Percentiles rank a stretch among this genome's conserved stretches.
These are phyloP conservation scores for Cryptococcus hybrid DNA, from an alignment of 1,284 basidiomycete genomes.

Conservation along the genomic window DNA sequence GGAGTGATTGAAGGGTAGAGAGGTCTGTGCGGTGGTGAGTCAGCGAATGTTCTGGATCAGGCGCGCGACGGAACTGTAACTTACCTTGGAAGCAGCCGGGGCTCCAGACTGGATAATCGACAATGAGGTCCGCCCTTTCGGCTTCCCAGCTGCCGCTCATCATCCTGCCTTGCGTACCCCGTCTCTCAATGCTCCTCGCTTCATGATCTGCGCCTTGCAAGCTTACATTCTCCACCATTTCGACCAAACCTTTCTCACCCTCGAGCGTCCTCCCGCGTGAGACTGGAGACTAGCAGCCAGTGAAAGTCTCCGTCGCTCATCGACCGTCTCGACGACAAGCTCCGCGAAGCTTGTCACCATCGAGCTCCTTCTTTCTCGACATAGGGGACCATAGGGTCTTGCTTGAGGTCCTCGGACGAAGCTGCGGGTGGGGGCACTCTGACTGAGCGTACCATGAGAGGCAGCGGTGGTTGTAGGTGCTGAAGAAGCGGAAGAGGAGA, in stretches of 20 bases:
- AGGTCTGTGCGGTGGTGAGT: conserved; percentile 23
- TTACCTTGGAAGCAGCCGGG: conserved; percentile 47
- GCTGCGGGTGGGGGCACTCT: conserved; percentile 6
- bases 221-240: conserved; percentile 20
- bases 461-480: not conserved
- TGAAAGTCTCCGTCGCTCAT: not conserved
- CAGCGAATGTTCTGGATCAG: not conserved
- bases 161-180: conserved; percentile 1
- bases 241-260: conserved; percentile 10
- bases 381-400: conserved; percentile 17
- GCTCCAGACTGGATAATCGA: conserved; percentile 49
- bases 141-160: conserved; percentile 29
- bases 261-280: not conserved
- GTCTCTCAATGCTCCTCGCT: not conserved
- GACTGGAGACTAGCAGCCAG: too few species aligned
- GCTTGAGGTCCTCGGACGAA: conserved; percentile 21
- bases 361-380: conserved; percentile 8
- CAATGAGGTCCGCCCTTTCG: conserved; percentile 43
- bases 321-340: conserved; percentile 16
- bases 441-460: not conserved
- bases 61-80: not conserved
- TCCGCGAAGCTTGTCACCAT: conserved; percentile 23
- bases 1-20: conserved; percentile 46
- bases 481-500: conserved; percentile 19
- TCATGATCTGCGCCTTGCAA: not conserved